Evolutionary conservation across 2,329 filamentous ascomycete genomes (phyloP).

Genomic region (Calonectria hawksworthii): DNA sequence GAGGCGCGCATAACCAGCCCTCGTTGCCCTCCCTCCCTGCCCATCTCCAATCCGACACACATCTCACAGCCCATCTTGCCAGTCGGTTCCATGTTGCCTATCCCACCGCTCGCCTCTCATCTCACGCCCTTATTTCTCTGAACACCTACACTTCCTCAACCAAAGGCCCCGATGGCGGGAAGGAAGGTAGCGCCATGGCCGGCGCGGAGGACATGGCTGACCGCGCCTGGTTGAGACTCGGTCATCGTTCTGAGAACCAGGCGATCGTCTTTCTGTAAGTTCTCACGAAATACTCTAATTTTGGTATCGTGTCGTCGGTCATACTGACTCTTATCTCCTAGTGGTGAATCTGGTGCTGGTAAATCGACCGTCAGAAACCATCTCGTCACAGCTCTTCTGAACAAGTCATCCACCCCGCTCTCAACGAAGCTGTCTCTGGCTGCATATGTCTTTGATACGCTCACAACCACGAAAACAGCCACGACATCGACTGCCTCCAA

Average conservation of each 20-base stretch:
- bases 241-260: conserved; percentile 92
- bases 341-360: conserved; percentile 94
- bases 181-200: conserved; percentile 91
- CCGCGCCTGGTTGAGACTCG: conserved; percentile 86
- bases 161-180: conserved; percentile 90
- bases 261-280: conserved; percentile 92
- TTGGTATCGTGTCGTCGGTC: too few species aligned
- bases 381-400: conserved; percentile 85
- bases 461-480: conserved; percentile 97
- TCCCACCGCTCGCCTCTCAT: conserved; percentile 90
- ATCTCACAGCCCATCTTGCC: conserved; percentile 85
- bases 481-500: conserved; percentile 97
- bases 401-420: conserved; percentile 91
- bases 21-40: conserved; percentile 90
- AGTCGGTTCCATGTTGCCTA: conserved; percentile 93
- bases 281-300: too few species aligned
- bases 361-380: conserved; percentile 96
- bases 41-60: conserved; percentile 83
- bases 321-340: conserved; percentile 56
- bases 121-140: conserved; percentile 89
- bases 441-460: conserved; percentile 93
- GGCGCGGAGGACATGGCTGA: conserved; percentile 93
- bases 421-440: conserved; percentile 95
- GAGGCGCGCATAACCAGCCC: conserved; percentile 81
- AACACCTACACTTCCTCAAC: conserved; percentile 95